phyloP scores from a whole-genome alignment of 164 flowering plant genomes.

The Malania oleifera region DNA sequence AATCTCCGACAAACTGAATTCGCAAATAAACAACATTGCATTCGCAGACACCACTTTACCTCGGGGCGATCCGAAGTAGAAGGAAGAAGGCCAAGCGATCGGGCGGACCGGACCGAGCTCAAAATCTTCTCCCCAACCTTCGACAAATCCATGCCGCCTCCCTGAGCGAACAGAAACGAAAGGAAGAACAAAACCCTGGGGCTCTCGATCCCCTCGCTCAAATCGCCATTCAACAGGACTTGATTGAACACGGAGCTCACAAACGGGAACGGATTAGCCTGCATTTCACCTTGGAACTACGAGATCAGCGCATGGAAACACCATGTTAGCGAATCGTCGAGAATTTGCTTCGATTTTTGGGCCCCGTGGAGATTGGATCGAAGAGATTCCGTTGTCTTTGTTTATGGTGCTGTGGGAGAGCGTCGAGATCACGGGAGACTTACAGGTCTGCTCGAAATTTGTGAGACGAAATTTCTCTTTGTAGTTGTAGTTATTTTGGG shows the following conservation, averaged over 20 bases:
- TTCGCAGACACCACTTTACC: slow-evolving; percentile 29
- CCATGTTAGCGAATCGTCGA: slow-evolving; percentile 11
- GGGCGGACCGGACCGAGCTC: slow-evolving; percentile 89
- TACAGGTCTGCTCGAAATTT: no score
- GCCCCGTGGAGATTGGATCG: no score
- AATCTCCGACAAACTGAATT: neutral
- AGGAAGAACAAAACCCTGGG: slow-evolving; percentile 59
- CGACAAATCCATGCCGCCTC: slow-evolving; percentile 87
- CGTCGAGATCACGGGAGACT: no score
- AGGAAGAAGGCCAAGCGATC: slow-evolving; percentile 83
- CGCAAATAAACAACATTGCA: neutral
- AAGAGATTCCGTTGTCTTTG: no score
- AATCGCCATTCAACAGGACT: slow-evolving; percentile 23
- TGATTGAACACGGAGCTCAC: neutral
- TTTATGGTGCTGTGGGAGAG: no score
- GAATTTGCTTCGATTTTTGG: no score
- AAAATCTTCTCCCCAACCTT: slow-evolving; percentile 92
- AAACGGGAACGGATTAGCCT: slow-evolving; percentile 24
- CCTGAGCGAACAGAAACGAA: slow-evolving; percentile 56
- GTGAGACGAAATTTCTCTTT: no score
- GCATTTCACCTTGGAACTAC: slow-evolving; percentile 42
- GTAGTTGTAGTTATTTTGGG: no score
- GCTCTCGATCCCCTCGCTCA: slow-evolving; percentile 46
- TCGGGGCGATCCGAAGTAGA: slow-evolving; percentile 82
- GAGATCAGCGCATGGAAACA: slow-evolving; percentile 11